phyloP scores from a whole-genome alignment of 257 asterid genomes.

The Leptodermis oblonga region DNA sequence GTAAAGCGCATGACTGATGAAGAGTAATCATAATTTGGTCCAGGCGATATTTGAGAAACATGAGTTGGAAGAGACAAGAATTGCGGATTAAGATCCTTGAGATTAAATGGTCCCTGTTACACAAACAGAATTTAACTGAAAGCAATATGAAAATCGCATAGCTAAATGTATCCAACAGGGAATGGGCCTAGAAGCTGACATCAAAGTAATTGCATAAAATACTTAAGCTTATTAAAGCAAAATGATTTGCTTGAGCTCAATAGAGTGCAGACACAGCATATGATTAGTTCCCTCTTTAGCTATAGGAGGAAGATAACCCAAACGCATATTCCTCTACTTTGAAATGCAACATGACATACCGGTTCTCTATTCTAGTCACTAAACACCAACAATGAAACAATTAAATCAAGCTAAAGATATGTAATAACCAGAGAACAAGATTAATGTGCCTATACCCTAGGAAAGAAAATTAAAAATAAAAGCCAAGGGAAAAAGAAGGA shows the following conservation, averaged over 20 bases:
- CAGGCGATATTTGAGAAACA: conserved; percentile 83
- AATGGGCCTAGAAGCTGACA: background rate
- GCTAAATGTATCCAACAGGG: background rate
- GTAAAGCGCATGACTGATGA: conserved; percentile 88
- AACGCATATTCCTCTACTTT: too few species aligned
- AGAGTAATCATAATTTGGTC: conserved; percentile 79
- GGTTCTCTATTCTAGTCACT: background rate
- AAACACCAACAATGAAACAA: background rate
- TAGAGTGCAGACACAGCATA: background rate
- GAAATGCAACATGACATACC: background rate
- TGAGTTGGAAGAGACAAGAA: conserved; percentile 77
- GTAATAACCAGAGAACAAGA: background rate
- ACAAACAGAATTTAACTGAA: conserved; percentile 2
- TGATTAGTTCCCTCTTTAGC: background rate
- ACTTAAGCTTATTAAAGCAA: background rate
- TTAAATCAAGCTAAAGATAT: background rate
- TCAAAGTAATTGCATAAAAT: background rate
- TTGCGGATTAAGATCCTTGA: conserved; percentile 64
- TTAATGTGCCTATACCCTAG: background rate
- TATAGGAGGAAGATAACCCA: background rate
- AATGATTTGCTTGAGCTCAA: background rate
- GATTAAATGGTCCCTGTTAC: conserved; percentile 54
- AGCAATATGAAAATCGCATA: background rate
- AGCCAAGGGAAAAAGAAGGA: background rate
- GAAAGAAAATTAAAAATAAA: background rate